A percentile compares a stretch with the other conserved stretches of the same genome.
Evolutionary conservation across 2,329 filamentous ascomycete species (phyloP).

Genomic region (Sporothrix brunneoviolacea): DNA sequence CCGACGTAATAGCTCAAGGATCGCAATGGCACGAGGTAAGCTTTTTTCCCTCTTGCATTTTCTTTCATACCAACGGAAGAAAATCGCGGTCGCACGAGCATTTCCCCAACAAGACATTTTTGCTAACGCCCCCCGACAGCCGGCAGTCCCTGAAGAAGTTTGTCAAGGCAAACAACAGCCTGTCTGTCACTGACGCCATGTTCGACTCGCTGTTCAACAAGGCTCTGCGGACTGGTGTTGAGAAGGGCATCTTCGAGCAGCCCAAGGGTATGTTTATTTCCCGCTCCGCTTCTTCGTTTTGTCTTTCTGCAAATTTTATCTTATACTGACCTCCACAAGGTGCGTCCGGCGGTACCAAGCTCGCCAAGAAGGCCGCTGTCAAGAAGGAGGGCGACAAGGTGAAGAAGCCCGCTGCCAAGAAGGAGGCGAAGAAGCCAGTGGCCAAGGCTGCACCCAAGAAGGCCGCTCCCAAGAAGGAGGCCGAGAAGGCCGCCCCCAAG

Average conservation of each 20-base stretch:
- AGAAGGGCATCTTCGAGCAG: constrained; percentile 79
- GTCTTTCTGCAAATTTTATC: no score
- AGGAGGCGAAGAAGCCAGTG: constrained; percentile 29
- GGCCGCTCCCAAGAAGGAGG: constrained; percentile 30
- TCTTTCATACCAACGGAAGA: no score
- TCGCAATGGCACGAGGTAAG: constrained; percentile 51
- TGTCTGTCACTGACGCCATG: constrained; percentile 45
- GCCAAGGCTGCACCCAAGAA: constrained; percentile 28
- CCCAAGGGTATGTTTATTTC: constrained; percentile 67
- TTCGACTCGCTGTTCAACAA: constrained; percentile 76
- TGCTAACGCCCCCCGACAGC: constrained; percentile 32
- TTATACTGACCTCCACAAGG: constrained; percentile 37
- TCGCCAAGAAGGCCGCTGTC: constrained; percentile 65
- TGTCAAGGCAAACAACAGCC: constrained; percentile 48
- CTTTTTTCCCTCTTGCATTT: constrained; percentile 12
- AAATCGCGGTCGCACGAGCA: no score
- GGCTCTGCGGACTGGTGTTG: constrained; percentile 72
- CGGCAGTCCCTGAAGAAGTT: constrained; percentile 58
- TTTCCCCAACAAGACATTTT: constrained; percentile 10
- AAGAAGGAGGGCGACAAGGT: constrained; percentile 27
- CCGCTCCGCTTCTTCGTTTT: not conserved
- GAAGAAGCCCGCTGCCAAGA: constrained; percentile 27
- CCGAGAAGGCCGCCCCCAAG: constrained; percentile 22
- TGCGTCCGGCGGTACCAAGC: constrained; percentile 84
- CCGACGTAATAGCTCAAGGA: constrained; percentile 51